Evolutionary conservation across 2,329 filamentous ascomycete species (phyloP).

Genomic region (Seiridium cupressi): DNA sequence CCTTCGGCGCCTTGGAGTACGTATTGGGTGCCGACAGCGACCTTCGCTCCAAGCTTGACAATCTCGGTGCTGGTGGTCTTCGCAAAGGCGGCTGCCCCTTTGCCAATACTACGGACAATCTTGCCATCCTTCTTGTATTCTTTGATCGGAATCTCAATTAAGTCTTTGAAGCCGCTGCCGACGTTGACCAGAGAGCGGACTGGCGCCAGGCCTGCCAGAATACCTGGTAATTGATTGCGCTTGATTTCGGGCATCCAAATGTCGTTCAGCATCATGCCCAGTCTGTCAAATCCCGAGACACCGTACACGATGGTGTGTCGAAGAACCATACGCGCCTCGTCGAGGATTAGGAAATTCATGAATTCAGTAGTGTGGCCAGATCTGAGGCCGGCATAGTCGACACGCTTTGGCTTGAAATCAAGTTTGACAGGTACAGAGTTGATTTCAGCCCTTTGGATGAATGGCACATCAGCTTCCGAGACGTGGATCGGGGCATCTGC

Average conservation of each 20-base stretch:
- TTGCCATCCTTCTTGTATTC: constrained; percentile 95
- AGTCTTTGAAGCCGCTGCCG: constrained; percentile 78
- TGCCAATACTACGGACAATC: constrained; percentile 86
- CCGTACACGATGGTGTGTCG: constrained; percentile 92
- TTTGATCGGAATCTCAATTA: constrained; percentile 84
- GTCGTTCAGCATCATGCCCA: constrained; percentile 88
- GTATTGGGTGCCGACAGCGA: constrained; percentile 94
- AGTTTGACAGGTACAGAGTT: constrained; percentile 77
- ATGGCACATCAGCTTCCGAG: constrained; percentile 71
- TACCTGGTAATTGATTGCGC: constrained; percentile 80
- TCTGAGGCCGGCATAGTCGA: constrained; percentile 88
- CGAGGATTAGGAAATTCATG: constrained; percentile 96
- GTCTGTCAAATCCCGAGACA: constrained; percentile 82
- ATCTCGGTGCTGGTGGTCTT: constrained; percentile 92
- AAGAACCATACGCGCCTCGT: constrained; percentile 82
- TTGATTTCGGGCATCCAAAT: constrained; percentile 96
- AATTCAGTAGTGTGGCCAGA: constrained; percentile 96
- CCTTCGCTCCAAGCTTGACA: constrained; percentile 90
- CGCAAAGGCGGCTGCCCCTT: constrained; percentile 85
- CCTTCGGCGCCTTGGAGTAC: constrained; percentile 86
- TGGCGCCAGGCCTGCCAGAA: constrained; percentile 84
- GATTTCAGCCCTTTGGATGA: constrained; percentile 86
- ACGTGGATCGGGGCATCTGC: constrained; percentile 55
- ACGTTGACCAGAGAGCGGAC: constrained; percentile 92
- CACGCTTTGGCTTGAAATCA: constrained; percentile 98